These are phyloP conservation scores for Gossypium mustelinum DNA, from an alignment of 345 rosid species.

Conservation along the genomic window DNA sequence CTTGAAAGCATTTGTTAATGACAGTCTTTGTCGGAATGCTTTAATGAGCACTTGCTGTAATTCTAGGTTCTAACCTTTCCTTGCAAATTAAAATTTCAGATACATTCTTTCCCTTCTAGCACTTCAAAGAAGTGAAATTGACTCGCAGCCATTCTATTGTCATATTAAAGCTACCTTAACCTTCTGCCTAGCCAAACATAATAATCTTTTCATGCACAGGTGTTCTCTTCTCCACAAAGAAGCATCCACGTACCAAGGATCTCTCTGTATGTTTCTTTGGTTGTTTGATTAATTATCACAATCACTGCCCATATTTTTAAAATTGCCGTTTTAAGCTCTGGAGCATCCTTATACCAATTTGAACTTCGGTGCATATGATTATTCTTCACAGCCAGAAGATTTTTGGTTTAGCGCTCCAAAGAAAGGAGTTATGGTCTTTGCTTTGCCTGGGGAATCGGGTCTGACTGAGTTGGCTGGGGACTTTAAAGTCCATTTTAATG, in stretches of 20 bases:
- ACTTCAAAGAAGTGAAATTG: background rate
- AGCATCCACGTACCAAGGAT: constrained; percentile 72
- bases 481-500: constrained; percentile 80
- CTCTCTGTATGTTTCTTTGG: constrained; percentile 45
- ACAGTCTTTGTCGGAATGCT: background rate
- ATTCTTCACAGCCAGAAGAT: constrained; percentile 61
- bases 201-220: constrained; percentile 27
- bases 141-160: background rate
- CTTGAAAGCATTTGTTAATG: background rate
- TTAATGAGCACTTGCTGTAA: background rate
- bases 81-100: background rate
- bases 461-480: constrained; percentile 74
- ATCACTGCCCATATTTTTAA: background rate
- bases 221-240: constrained; percentile 75
- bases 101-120: background rate
- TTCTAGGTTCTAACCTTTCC: background rate
- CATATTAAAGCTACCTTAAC: background rate
- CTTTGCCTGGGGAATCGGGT: constrained; percentile 85
- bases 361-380: background rate
- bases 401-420: constrained; percentile 85
- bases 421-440: constrained; percentile 86
- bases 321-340: constrained; percentile 4
- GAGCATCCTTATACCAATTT: background rate
- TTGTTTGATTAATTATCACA: background rate
- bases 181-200: background rate